These are phyloP conservation scores for Hypoxylon sp. DNA, from an alignment of 2,329 filamentous ascomycete species.

Conservation along the genomic window DNA sequence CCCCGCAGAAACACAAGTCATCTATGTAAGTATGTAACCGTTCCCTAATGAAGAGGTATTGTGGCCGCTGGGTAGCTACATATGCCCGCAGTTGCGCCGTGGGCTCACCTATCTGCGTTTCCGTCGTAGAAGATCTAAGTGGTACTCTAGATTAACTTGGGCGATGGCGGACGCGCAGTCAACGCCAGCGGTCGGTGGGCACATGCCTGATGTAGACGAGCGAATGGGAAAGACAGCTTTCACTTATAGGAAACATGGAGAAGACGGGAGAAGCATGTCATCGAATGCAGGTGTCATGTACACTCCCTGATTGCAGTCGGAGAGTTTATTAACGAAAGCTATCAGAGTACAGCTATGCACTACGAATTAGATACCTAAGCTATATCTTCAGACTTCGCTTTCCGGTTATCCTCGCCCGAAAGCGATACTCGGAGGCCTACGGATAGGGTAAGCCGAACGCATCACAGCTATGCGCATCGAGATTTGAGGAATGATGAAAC, in stretches of 20 bases:
- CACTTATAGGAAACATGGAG: constrained; percentile 3
- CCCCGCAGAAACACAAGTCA: constrained; percentile 28
- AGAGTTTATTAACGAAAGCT: constrained; percentile 24
- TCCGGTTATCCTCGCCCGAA: neutral
- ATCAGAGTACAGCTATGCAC: constrained; percentile 5
- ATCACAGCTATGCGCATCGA: neutral
- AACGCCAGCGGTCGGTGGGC: constrained; percentile 7
- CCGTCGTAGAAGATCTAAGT: constrained; percentile 22
- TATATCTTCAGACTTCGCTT: neutral
- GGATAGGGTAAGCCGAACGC: neutral
- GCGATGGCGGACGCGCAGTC: constrained; percentile 13
- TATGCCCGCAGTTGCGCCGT: constrained; percentile 35
- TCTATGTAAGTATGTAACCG: constrained; percentile 19
- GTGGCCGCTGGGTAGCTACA: constrained; percentile 10
- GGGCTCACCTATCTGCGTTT: neutral
- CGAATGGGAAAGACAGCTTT: neutral
- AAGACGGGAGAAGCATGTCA: neutral
- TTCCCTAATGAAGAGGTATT: constrained; percentile 16
- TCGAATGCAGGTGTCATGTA: neutral
- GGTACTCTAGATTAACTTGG: constrained; percentile 32
- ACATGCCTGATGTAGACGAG: constrained; percentile 3
- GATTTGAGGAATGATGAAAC: neutral
- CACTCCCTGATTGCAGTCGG: neutral
- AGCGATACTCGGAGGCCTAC: neutral
- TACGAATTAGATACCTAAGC: constrained; percentile 9